A percentile compares a stretch with the other conserved stretches of the same genome.
Conservation (phyloP, 306 rosid species). For the Cotoneaster glaucophyllus region DNA sequence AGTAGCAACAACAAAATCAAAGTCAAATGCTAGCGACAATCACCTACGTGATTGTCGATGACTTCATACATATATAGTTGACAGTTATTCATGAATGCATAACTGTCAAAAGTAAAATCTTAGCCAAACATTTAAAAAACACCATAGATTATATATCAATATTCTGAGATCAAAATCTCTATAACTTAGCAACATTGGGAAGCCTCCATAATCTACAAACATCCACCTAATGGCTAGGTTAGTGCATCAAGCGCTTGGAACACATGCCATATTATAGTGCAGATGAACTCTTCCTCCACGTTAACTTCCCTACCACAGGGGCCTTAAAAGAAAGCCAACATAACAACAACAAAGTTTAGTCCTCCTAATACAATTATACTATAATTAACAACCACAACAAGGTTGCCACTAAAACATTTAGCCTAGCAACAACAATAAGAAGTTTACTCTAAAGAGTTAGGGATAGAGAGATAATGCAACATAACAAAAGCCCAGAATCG, state of each 20-base stretch:
- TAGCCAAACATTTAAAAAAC: background rate
- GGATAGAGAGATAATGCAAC: background rate
- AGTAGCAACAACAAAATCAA: background rate
- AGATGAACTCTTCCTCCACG: background rate
- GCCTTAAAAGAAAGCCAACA: background rate
- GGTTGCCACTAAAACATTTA: background rate
- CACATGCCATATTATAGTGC: background rate
- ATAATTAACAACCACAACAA: background rate
- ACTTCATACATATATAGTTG: background rate
- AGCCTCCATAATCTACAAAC: slow-evolving; percentile 4
- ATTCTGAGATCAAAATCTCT: background rate
- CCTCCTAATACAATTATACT: background rate
- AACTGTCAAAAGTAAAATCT: background rate
- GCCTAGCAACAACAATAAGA: slow-evolving; percentile 3
- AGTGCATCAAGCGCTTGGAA: background rate
- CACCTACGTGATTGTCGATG: background rate
- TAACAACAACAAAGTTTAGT: background rate
- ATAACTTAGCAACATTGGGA: background rate
- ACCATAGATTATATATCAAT: background rate
- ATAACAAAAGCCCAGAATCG: background rate
- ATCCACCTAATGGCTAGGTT: background rate
- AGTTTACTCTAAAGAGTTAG: background rate
- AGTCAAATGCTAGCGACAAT: background rate
- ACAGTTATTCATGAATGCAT: background rate
- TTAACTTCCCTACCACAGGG: background rate